Evolutionary conservation across 495 filamentous ascomycete species (phyloP).

Genomic region (Podospora conica): DNA sequence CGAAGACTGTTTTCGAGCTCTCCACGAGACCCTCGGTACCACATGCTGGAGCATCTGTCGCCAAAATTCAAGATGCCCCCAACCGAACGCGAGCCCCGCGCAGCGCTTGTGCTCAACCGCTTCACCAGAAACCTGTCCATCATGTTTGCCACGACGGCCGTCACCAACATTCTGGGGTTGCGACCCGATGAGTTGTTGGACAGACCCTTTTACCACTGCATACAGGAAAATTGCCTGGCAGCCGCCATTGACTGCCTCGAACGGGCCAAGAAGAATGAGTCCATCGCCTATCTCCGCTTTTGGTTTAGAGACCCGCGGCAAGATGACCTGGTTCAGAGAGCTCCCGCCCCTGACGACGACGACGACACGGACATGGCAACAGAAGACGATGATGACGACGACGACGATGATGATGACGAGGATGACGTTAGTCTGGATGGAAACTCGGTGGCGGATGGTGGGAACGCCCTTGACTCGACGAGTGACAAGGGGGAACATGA

Average conservation of each 20-base stretch:
- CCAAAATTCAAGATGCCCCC: slow-evolving; percentile 68
- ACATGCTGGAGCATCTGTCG: slow-evolving; percentile 83
- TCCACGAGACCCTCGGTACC: slow-evolving; percentile 78
- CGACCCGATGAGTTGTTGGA: slow-evolving; percentile 57
- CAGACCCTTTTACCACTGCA: slow-evolving; percentile 76
- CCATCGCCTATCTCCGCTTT: slow-evolving; percentile 89
- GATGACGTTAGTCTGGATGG: background rate
- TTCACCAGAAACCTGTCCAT: slow-evolving; percentile 78
- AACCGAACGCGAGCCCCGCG: slow-evolving; percentile 68
- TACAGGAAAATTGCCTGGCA: slow-evolving; percentile 65
- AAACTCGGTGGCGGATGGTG: slow-evolving; percentile 11
- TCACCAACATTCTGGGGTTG: slow-evolving; percentile 67
- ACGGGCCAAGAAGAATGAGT: slow-evolving; percentile 86
- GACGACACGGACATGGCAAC: slow-evolving; percentile 11
- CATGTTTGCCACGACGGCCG: slow-evolving; percentile 78
- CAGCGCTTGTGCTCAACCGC: slow-evolving; percentile 79
- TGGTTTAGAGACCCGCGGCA: slow-evolving; percentile 69
- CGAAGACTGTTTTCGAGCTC: slow-evolving; percentile 75
- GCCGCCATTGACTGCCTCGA: slow-evolving; percentile 75
- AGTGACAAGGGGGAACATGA: slow-evolving; percentile 1
- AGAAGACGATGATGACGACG: slow-evolving; percentile 10
- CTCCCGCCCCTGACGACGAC: slow-evolving; percentile 26
- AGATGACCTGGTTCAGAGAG: slow-evolving; percentile 24
- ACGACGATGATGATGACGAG: background rate
- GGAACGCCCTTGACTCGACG: no score